Evolutionary conservation across 352 stramenopile species (phyloP).

Genomic region (Elongisporangium senticosum): DNA sequence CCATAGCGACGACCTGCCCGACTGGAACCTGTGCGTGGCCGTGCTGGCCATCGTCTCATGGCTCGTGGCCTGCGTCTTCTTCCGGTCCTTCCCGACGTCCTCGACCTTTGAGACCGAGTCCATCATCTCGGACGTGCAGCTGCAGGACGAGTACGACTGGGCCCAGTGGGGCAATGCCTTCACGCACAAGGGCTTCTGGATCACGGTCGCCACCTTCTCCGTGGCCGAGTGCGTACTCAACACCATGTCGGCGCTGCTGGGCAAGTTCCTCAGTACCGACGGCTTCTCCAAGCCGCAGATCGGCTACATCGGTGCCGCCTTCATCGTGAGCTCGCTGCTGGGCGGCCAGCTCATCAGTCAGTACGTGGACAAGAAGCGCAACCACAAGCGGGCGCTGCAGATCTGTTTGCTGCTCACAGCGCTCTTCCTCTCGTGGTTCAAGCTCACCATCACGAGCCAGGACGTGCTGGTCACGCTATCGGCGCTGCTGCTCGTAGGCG

Average conservation of each 20-base stretch:
- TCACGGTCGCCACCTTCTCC: conserved; percentile 59
- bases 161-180: conserved; percentile 63
- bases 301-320: conserved; percentile 54
- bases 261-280: conserved; percentile 58
- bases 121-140: conserved; percentile 46
- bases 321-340: conserved; percentile 67
- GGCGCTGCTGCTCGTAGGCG: conserved; percentile 39
- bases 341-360: conserved; percentile 61
- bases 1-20: conserved; percentile 18
- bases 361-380: conserved; percentile 54
- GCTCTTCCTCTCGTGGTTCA: conserved; percentile 35
- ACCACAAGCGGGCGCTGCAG: conserved; percentile 53
- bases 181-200: conserved; percentile 49
- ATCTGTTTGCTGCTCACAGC: conserved; percentile 49
- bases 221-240: conserved; percentile 66
- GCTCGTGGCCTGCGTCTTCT: conserved; percentile 17
- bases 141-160: conserved; percentile 70
- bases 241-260: conserved; percentile 61
- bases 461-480: conserved; percentile 33
- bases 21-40: conserved; percentile 44
- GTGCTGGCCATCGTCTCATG: conserved; percentile 17
- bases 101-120: conserved; percentile 24
- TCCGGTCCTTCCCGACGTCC: conserved; percentile 41
- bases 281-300: conserved; percentile 62
- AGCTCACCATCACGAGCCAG: conserved; percentile 28